phyloP scores from a whole-genome alignment of 2,329 filamentous ascomycete genomes.

The Pyrenophora tritici-repentis region DNA sequence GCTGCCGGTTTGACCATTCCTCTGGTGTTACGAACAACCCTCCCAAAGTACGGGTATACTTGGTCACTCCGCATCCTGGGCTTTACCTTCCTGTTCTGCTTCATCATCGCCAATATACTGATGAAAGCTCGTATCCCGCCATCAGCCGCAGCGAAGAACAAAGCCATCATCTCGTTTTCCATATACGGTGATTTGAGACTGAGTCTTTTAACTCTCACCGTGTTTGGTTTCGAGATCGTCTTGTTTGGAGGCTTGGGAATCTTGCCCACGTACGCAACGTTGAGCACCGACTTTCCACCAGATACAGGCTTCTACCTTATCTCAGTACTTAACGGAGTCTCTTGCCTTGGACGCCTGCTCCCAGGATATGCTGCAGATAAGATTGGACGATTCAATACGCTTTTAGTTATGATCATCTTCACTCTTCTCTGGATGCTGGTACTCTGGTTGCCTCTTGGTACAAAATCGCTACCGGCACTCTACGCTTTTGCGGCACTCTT shows the following conservation, averaged over 20 bases:
- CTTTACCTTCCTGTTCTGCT: slow-evolving; percentile 43
- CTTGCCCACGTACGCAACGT: slow-evolving; percentile 49
- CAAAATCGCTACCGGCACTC: slow-evolving; percentile 38
- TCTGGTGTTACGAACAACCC: slow-evolving; percentile 39
- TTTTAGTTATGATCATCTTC: slow-evolving; percentile 44
- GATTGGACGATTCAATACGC: slow-evolving; percentile 50
- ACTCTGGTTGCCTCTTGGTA: slow-evolving; percentile 44
- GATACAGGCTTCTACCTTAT: slow-evolving; percentile 46
- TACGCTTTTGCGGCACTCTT: slow-evolving; percentile 52
- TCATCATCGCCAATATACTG: slow-evolving; percentile 39
- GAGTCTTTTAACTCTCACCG: slow-evolving; percentile 41
- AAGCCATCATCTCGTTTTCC: slow-evolving; percentile 42
- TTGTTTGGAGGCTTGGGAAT: slow-evolving; percentile 50
- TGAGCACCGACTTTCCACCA: slow-evolving; percentile 41
- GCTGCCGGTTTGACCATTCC: slow-evolving; percentile 46
- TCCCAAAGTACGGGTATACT: slow-evolving; percentile 43
- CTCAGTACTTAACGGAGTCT: slow-evolving; percentile 49
- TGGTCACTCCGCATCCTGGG: slow-evolving; percentile 49
- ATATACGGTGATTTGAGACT: slow-evolving; percentile 44
- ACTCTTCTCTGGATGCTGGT: slow-evolving; percentile 45
- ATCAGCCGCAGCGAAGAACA: slow-evolving; percentile 35
- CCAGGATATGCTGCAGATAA: slow-evolving; percentile 49
- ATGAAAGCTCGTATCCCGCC: slow-evolving; percentile 45
- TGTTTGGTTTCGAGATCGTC: slow-evolving; percentile 46
- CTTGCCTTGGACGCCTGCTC: slow-evolving; percentile 48